Percentiles rank a stretch among this genome's conserved stretches.
Conservation (phyloP, 2,329 filamentous ascomycete genomes). For the Colletotrichum sidae region DNA sequence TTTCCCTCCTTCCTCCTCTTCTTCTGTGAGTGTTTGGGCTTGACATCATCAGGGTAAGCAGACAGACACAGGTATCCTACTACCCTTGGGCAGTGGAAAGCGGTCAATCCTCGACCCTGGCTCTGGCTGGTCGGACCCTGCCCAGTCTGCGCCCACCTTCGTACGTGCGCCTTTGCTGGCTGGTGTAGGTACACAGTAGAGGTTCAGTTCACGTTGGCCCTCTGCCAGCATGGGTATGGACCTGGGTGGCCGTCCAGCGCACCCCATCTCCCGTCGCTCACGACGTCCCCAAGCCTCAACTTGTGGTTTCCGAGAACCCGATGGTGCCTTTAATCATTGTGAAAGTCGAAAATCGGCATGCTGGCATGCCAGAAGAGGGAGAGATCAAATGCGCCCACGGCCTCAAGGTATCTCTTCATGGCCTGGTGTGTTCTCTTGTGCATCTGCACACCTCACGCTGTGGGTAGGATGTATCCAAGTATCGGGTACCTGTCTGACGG, state of each 20-base stretch:
- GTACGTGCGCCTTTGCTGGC: too few relatives aligned
- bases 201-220: too few relatives aligned
- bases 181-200: too few relatives aligned
- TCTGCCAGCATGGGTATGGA: neutral
- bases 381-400: slow-evolving; percentile 33
- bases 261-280: neutral
- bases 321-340: neutral
- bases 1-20: too few relatives aligned
- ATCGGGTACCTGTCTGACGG: neutral
- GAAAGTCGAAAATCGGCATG: neutral
- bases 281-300: neutral
- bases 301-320: neutral
- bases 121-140: neutral
- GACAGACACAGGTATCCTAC: too few relatives aligned
- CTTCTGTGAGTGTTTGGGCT: too few relatives aligned
- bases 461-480: neutral
- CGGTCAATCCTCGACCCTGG: too few relatives aligned
- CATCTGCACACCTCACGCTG: neutral
- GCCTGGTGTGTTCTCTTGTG: neutral
- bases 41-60: too few relatives aligned
- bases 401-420: slow-evolving; percentile 33
- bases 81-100: too few relatives aligned
- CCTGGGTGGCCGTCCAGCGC: neutral
- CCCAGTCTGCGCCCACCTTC: slow-evolving; percentile 2
- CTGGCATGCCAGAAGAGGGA: slow-evolving; percentile 1